Evolutionary conservation across 192 early-diverging fungal species (phyloP).

Genomic region (Podochytrium sp.): DNA sequence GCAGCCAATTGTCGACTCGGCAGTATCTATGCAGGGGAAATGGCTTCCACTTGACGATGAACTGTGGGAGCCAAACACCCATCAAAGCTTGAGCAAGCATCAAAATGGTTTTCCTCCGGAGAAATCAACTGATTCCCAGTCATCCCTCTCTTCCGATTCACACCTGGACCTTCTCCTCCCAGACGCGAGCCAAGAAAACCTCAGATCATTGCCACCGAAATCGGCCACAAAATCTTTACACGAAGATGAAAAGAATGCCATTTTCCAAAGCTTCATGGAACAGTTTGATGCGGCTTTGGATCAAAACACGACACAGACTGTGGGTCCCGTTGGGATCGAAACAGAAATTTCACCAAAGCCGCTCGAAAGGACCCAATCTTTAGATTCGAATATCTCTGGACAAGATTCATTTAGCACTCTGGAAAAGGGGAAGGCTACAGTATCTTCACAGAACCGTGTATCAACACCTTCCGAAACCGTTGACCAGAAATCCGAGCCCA

Average conservation of each 20-base stretch:
- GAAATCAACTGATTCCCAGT: too few species aligned
- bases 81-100: too few species aligned
- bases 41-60: slow-evolving; percentile 16
- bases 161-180: not conserved
- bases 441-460: not conserved
- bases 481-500: too few species aligned
- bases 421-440: too few species aligned
- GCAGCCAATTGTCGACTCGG: too few species aligned
- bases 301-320: not conserved
- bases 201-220: too few species aligned
- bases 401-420: not conserved
- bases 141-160: not conserved
- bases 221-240: not conserved
- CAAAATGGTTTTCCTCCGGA: too few species aligned
- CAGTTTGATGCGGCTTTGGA: slow-evolving; percentile 13
- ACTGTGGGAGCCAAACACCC: too few species aligned
- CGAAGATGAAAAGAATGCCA: not conserved
- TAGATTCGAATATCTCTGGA: not conserved
- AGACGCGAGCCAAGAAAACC: too few species aligned
- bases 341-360: too few species aligned
- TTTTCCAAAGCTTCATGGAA: slow-evolving; percentile 6
- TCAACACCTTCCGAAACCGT: not conserved
- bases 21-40: not conserved
- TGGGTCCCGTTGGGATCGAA: too few species aligned
- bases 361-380: not conserved